These are phyloP conservation scores for Pelargonium cotyledonis DNA, from an alignment of 441 rosid species.

Conservation along the genomic window DNA sequence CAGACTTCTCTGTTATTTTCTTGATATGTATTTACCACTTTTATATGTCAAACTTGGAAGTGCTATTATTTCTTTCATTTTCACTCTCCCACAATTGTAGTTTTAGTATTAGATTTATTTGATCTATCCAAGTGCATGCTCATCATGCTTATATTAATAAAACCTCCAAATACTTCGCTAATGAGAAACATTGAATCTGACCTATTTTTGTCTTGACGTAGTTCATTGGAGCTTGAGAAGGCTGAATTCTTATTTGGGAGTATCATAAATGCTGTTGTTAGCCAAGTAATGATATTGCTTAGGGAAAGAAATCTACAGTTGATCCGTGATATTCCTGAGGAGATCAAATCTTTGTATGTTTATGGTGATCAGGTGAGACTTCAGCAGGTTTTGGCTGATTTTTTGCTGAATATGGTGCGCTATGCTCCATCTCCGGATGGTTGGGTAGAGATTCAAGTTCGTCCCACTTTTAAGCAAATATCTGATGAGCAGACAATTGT, in stretches of 20 bases:
- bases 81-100: too few relatives aligned
- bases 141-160: too few relatives aligned
- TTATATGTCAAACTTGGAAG: too few relatives aligned
- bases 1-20: too few relatives aligned
- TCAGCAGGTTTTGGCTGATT: slow-evolving; percentile 75
- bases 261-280: slow-evolving; percentile 45
- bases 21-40: too few relatives aligned
- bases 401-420: slow-evolving; percentile 66
- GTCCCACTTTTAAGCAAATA: slow-evolving; percentile 50
- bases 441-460: slow-evolving; percentile 88
- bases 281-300: slow-evolving; percentile 53
- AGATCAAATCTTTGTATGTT: slow-evolving; percentile 41
- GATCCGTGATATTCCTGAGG: slow-evolving; percentile 41
- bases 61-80: too few relatives aligned
- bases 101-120: too few relatives aligned
- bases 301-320: slow-evolving; percentile 42
- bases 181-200: slow-evolving; percentile 21
- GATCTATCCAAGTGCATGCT: neutral
- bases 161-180: neutral
- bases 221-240: slow-evolving; percentile 47
- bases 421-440: slow-evolving; percentile 69
- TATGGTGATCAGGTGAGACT: slow-evolving; percentile 70
- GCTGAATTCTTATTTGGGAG: slow-evolving; percentile 56
- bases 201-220: slow-evolving; percentile 19
- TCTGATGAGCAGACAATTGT: slow-evolving; percentile 43